A percentile compares a stretch with the other conserved stretches of the same genome.
Evolutionary conservation across 176 grass and related monocot species (phyloP).

Genomic region (Bolboschoenus planiculmis): DNA sequence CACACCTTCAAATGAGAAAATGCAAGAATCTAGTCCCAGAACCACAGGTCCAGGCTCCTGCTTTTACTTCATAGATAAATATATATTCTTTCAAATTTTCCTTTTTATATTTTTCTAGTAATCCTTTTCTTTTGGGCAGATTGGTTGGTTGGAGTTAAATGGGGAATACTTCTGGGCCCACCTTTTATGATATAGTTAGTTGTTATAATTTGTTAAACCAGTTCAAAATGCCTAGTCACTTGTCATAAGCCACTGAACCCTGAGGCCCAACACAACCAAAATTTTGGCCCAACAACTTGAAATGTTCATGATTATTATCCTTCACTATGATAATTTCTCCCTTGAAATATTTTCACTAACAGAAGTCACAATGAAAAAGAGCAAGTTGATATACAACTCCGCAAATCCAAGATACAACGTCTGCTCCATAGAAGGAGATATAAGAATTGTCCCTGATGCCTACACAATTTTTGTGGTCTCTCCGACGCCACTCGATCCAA

Average conservation of each 20-base stretch:
- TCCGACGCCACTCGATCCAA: conserved; percentile 25
- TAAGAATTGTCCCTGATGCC: conserved; percentile 48
- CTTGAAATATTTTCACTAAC: not conserved
- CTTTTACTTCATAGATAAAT: not conserved
- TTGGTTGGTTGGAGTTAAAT: not conserved
- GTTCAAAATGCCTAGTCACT: not conserved
- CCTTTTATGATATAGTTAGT: not conserved
- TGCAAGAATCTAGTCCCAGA: conserved; percentile 1
- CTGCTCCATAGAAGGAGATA: conserved; percentile 65
- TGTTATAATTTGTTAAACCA: not conserved
- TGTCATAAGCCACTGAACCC: not conserved
- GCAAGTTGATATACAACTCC: conserved; percentile 56
- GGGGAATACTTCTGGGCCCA: not conserved
- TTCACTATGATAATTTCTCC: not conserved
- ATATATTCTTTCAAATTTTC: not conserved
- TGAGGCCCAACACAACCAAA: not conserved
- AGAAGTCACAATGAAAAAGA: conserved; percentile 10
- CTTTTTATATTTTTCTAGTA: not conserved
- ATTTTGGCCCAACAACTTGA: too few relatives aligned
- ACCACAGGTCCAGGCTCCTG: not conserved
- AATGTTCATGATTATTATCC: not conserved
- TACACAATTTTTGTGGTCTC: conserved; percentile 61
- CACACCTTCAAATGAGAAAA: not conserved
- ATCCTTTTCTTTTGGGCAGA: not conserved
- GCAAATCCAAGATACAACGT: conserved; percentile 67